phyloP scores from a whole-genome alignment of 768 basidiomycete genomes.

The Collybiopsis luxurians region DNA sequence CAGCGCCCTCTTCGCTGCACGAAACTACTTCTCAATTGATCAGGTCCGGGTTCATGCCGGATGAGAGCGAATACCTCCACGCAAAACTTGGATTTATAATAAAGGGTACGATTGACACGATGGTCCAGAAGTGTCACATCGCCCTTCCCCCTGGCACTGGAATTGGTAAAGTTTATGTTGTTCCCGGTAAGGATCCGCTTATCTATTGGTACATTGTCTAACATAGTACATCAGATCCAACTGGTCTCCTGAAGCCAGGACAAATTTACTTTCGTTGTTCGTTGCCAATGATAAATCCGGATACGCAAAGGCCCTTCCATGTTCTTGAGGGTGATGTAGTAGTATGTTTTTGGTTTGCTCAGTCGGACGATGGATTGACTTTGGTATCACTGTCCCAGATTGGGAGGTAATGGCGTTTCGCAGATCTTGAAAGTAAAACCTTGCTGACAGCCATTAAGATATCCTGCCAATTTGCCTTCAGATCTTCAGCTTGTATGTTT shows the following conservation, averaged over 20 bases:
- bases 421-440: no score
- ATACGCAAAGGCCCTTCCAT: constrained; percentile 38
- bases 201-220: background rate
- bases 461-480: constrained; percentile 70
- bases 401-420: constrained; percentile 26
- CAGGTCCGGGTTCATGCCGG: constrained; percentile 64
- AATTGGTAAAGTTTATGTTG: constrained; percentile 52
- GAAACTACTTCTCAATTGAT: constrained; percentile 56
- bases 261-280: constrained; percentile 61
- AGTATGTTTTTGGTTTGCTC: constrained; percentile 34
- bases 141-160: constrained; percentile 48
- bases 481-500: constrained; percentile 62
- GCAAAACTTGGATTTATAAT: constrained; percentile 45
- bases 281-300: constrained; percentile 32
- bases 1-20: constrained; percentile 35
- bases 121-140: constrained; percentile 57
- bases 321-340: constrained; percentile 58
- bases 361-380: background rate
- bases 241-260: constrained; percentile 54
- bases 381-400: constrained; percentile 21
- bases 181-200: constrained; percentile 53
- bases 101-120: constrained; percentile 36
- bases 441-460: no score
- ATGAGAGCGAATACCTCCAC: constrained; percentile 31
- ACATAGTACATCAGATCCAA: constrained; percentile 49